These are phyloP conservation scores for Fusarium sp. DNA, from an alignment of 2,329 filamentous ascomycete species.

Conservation along the genomic window DNA sequence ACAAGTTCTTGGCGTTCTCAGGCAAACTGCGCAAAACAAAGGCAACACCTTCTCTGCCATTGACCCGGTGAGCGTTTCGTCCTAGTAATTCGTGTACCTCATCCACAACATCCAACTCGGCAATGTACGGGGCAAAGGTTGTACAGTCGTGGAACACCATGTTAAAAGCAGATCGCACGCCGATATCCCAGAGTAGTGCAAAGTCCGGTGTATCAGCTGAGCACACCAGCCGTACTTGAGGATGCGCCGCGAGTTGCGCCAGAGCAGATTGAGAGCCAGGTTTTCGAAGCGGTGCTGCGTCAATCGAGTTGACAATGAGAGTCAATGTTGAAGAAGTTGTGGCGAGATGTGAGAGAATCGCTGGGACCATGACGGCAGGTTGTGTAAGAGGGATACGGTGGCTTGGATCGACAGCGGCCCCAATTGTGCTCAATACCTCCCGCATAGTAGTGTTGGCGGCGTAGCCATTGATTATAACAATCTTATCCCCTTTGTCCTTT, in stretches of 20 bases:
- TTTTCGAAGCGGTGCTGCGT: slow-evolving; percentile 80
- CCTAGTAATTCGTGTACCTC: slow-evolving; percentile 90
- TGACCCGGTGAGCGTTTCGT: slow-evolving; percentile 80
- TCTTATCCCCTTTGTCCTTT: slow-evolving; percentile 54
- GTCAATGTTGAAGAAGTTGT: slow-evolving; percentile 62
- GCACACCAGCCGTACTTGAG: slow-evolving; percentile 77
- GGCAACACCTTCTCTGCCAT: slow-evolving; percentile 89
- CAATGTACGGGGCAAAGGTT: slow-evolving; percentile 79
- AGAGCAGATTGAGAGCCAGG: slow-evolving; percentile 76
- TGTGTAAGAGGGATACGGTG: slow-evolving; percentile 68
- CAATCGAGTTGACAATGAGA: slow-evolving; percentile 86
- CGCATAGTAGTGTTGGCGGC: slow-evolving; percentile 72
- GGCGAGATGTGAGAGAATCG: slow-evolving; percentile 70
- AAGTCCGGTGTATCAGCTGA: slow-evolving; percentile 92
- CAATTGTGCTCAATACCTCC: slow-evolving; percentile 77
- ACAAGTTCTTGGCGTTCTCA: slow-evolving; percentile 90
- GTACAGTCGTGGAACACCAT: slow-evolving; percentile 95
- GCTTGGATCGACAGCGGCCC: slow-evolving; percentile 67
- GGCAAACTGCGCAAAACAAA: slow-evolving; percentile 92
- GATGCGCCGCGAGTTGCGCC: slow-evolving; percentile 79
- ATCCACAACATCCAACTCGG: slow-evolving; percentile 86
- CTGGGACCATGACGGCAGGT: slow-evolving; percentile 74
- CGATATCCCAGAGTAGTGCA: slow-evolving; percentile 87
- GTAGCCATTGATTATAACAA: slow-evolving; percentile 91
- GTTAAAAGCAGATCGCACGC: slow-evolving; percentile 82